Evolutionary conservation across 2,329 filamentous ascomycete genomes (phyloP), one percentile per base, ranked within the genome.

Genomic region (Pyrenophora seminiperda): DNA sequence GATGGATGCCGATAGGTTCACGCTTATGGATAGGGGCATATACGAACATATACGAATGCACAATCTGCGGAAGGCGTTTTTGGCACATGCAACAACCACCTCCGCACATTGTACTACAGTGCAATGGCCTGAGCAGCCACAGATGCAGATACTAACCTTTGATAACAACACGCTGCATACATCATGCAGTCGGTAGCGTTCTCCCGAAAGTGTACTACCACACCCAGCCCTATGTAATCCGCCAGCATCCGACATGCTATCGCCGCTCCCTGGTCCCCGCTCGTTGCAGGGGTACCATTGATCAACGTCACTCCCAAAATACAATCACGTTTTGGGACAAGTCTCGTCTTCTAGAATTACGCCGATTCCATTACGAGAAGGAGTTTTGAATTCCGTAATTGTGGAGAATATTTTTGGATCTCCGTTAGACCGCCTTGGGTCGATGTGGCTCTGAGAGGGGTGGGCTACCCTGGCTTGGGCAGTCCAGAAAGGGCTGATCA

Each of bases 401-500:
- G 41, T 55, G 39, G 50, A 47, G 49, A 53, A 50, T 43, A 36
- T 54, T 38, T 44, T 56, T 50, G 55, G 58, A 46, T 42, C 32
- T 49, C 39, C 38, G 44, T 57, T 56, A 59, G 63, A 54, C 19
- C 34, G 14, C 58, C 45, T 54, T 63, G 67, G 58, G 65, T 64
- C 47, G 52, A 65, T 69, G 63, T 62, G 66, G 68, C 66, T 59
- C 33, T 64, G 57, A 52, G 56, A 56, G 40, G 37, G 27, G 36
- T 27, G 37, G 27, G 36, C 19, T 64, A 27, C 51, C 56, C 61
- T 45, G 53, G 47, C 22, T 20, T 50, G 39, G 38, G 20, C 45
- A 22, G 15, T 37, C 19, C 56, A 56, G 62, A 60, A 39, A n/a
- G n/a, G 58, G 63, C 57, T 69, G 62, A 57, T 46, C 50, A 43